Base-by-base conservation (phyloP, 306 rosid genomes). In the Canavalia ensiformis region DNA sequence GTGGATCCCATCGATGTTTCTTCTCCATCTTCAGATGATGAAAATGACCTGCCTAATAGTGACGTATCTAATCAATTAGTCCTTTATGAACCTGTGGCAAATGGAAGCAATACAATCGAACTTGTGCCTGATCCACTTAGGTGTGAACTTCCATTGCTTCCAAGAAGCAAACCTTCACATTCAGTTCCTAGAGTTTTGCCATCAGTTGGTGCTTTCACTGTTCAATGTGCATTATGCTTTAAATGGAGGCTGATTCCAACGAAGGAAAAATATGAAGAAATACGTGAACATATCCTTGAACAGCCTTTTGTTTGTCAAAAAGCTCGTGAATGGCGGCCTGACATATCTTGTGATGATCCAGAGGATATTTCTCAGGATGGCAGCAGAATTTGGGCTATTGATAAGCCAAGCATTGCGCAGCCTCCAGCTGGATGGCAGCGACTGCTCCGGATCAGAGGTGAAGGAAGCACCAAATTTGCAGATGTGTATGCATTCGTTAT, bases 201-300 rank as follows among this genome's bases (percentile, higher is more conserved):
- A 2, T 83, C 98, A 63, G 87, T 95, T 0, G 97, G 91, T 74
- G 94, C 91, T 28, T 95, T 93, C 85, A 88, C 97, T 46, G 94
- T 95, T 41, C 99, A 95, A 80, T 95, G 99, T 81, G 98, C 99
- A 13, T 75, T 63, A 54, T 95, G 98, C 84, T 90, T 91, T 78
- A 95, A 95, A 83, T 95, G 99, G 99, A 93, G 99, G 92, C 90
- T 95, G 70, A 88, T 93, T 52, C 96, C 98, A 45, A 88, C 97
- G 0, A 90, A 95, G 80, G 97, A 91, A 79, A 94, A 89, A 81
- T 95, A 95, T 13, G 98, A 95, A 84, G 96, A 90, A 81, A 93
- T 95, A 59, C 92, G 99, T 0, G 99, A 95, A 80, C 88, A 83
- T 60, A 88, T 95, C 78, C 74, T 91, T 74, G 92, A 95, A 74